Evolutionary conservation across 805 yeast genomes (phyloP).

Genomic region (Candida cerambycidarum): DNA sequence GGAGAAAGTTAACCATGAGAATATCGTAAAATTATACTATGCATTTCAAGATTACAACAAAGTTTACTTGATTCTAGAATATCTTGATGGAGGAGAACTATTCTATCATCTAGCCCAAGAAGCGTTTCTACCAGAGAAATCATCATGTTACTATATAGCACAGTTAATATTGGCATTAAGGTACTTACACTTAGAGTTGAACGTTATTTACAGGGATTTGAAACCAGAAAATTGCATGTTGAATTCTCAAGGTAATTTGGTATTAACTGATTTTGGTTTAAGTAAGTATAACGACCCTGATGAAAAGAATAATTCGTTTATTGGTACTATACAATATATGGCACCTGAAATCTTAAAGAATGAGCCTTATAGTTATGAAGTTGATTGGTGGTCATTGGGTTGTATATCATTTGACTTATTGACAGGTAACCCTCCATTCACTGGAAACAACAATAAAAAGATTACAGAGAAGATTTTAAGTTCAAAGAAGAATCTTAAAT

Average conservation of each 20-base stretch:
- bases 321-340: slow-evolving; percentile 49
- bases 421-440: slow-evolving; percentile 46
- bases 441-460: slow-evolving; percentile 40
- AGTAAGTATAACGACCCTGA: slow-evolving; percentile 33
- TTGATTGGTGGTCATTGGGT: slow-evolving; percentile 51
- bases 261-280: slow-evolving; percentile 45
- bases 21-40: slow-evolving; percentile 44
- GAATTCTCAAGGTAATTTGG: slow-evolving; percentile 39
- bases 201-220: slow-evolving; percentile 43
- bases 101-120: slow-evolving; percentile 41
- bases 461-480: slow-evolving; percentile 39
- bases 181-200: slow-evolving; percentile 36
- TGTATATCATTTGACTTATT: slow-evolving; percentile 44
- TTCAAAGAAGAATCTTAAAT: slow-evolving; percentile 32
- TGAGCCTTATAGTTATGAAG: slow-evolving; percentile 40
- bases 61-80: slow-evolving; percentile 44
- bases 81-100: slow-evolving; percentile 46
- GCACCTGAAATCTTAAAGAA: slow-evolving; percentile 47
- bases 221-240: slow-evolving; percentile 49
- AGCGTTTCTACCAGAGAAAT: slow-evolving; percentile 28
- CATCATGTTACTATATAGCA: slow-evolving; percentile 43
- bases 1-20: slow-evolving; percentile 43
- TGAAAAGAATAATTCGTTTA: slow-evolving; percentile 29
- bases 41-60: slow-evolving; percentile 47
- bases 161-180: slow-evolving; percentile 42